A percentile compares a stretch with the other conserved stretches of the same genome.
phyloP scores from a whole-genome alignment of 2,329 filamentous ascomycete genomes.

The Diaporthe australafricana region DNA sequence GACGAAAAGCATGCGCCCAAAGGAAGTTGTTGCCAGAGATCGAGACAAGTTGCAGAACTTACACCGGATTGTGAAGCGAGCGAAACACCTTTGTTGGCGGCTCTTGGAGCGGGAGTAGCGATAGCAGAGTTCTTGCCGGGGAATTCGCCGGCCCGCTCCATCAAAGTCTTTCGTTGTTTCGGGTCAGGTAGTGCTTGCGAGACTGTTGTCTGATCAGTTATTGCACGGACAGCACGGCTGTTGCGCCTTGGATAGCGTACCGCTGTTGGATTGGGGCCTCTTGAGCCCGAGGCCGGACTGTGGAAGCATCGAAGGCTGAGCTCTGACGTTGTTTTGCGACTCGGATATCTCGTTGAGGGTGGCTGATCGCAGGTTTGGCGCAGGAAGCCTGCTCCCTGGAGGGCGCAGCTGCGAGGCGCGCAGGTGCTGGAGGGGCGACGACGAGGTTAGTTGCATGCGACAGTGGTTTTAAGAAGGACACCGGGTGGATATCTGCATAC shows the following conservation, averaged over 20 bases:
- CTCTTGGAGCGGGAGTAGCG: constrained; percentile 52
- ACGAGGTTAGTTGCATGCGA: constrained; percentile 6
- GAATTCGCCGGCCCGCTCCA: constrained; percentile 66
- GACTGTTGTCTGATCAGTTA: constrained; percentile 50
- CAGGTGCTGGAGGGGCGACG: constrained; percentile 33
- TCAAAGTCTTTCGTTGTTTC: constrained; percentile 68
- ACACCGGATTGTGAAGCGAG: constrained; percentile 44
- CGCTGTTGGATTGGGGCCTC: constrained; percentile 50
- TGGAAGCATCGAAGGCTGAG: constrained; percentile 55
- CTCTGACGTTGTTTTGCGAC: constrained; percentile 69
- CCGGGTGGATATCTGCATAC: constrained; percentile 41
- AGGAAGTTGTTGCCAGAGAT: not conserved
- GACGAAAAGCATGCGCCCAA: not conserved
- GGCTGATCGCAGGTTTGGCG: constrained; percentile 39
- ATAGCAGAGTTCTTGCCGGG: constrained; percentile 47
- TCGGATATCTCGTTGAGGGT: constrained; percentile 67
- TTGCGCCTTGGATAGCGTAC: constrained; percentile 41
- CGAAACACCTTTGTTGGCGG: constrained; percentile 58
- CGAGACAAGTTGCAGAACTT: constrained; percentile 30
- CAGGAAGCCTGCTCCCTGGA: constrained; percentile 39
- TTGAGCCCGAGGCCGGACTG: constrained; percentile 59
- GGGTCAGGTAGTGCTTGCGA: constrained; percentile 59
- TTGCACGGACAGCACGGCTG: constrained; percentile 1
- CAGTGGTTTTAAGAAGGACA: not conserved
- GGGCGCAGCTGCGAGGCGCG: constrained; percentile 42